A percentile compares a stretch with the other conserved stretches of the same genome.
Evolutionary conservation across 257 asterid species (phyloP).

Genomic region (Echites panduratus): DNA sequence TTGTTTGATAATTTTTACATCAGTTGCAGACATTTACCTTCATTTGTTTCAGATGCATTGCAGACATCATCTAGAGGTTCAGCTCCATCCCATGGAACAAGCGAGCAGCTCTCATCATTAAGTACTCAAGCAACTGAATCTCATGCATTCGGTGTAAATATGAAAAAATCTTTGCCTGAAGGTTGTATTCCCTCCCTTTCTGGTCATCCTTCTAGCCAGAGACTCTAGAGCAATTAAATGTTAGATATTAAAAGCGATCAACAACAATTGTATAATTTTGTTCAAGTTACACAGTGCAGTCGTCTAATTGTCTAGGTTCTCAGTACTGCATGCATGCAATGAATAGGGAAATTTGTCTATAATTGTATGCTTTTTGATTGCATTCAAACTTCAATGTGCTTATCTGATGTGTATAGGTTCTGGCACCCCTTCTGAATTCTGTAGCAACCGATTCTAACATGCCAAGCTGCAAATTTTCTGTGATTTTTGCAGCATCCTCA

Average conservation of each 20-base stretch:
- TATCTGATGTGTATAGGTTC: neutral
- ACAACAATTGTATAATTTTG: neutral
- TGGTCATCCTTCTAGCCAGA: neutral
- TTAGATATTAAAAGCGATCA: neutral
- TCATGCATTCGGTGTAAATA: neutral
- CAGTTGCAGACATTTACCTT: neutral
- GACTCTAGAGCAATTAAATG: neutral
- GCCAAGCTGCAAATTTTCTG: neutral
- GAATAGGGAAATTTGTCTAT: neutral
- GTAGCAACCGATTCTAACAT: neutral
- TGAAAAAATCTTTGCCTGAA: neutral
- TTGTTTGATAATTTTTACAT: neutral
- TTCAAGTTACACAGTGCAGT: neutral
- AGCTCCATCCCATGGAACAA: neutral
- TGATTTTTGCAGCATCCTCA: neutral
- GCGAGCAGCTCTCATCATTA: neutral
- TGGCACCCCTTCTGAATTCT: neutral
- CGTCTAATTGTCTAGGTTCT: neutral
- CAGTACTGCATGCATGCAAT: neutral
- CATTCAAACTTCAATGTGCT: neutral
- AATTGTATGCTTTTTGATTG: neutral
- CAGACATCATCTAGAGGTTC: neutral
- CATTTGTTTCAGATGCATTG: constrained; percentile 13
- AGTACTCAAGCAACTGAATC: neutral
- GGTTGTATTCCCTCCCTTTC: constrained; percentile 10